Base-by-base conservation (phyloP, 257 asterid genomes). In the Nicotiana otophora region DNA sequence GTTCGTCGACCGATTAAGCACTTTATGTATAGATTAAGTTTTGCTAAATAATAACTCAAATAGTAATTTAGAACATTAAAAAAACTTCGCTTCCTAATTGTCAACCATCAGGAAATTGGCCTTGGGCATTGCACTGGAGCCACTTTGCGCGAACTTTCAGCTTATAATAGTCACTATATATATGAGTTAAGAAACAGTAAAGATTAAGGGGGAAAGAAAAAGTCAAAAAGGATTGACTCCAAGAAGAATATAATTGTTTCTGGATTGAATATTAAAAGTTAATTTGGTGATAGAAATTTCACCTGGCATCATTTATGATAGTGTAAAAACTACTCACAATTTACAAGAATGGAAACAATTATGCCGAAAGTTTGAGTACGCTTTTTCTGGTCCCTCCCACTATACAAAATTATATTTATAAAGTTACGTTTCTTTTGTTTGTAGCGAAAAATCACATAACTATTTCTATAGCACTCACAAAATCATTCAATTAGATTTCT, bases 41-140 rank as follows among this genome's bases (percentile, higher is more conserved):
- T 36, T 62, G 19, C 60, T 23, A 39, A 20, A 15, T 30, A 42
- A 46, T 33, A 64, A 39, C n/a, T 60, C 39, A 62, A 72, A 42
- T 72, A 72, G 20, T 39, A 30, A 42, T 80, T 80, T 61, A 26
- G 14, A 80, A 62, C 57, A 17, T 61, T 31, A 54, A 55, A 55
- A 14, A 2, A 33, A 78, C 9, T 34, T 57, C 19, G 6, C 12
- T 78, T 62, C 39, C 74, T 26, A 28, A 80, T 46, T 70, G 79
- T 77, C 81, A 85, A 66, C 87, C 57, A 77, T 39, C 67, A 30
- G n/a, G 39, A 74, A 31, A 34, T 58, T 58, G 85, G 70, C 69
- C 68, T 54, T 51, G 36, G 33, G 4, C 78, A 61, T 12, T 69
- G 86, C 42, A 78, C 4, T 39, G 53, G 30, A 28, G 83, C 10